A percentile compares a stretch with the other conserved stretches of the same genome.
Evolutionary conservation across 495 filamentous ascomycete genomes (phyloP).

Genomic region (Tuber magnatum): DNA sequence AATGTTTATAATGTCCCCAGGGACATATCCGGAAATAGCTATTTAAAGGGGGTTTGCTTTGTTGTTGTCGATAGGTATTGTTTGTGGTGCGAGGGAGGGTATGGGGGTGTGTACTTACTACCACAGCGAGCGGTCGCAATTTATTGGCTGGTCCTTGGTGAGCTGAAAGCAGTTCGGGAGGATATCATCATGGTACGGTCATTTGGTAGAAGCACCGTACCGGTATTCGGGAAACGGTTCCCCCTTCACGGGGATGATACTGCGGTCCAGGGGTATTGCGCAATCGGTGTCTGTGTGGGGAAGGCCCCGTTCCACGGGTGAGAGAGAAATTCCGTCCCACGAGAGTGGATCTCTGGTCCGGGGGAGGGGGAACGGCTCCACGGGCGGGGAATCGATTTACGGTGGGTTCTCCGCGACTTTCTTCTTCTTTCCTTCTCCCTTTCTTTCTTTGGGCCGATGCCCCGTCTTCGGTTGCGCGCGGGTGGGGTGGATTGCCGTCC

Average conservation of each 20-base stretch:
- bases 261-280: neutral
- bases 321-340: neutral
- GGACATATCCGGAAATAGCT: too few relatives aligned
- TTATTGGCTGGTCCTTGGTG: neutral
- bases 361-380: neutral
- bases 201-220: neutral
- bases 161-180: neutral
- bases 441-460: neutral
- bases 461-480: neutral
- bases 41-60: too few relatives aligned
- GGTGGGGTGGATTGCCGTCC: neutral
- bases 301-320: neutral
- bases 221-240: neutral
- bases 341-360: neutral
- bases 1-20: too few relatives aligned
- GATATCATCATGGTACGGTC: neutral
- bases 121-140: neutral
- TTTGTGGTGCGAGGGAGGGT: too few relatives aligned
- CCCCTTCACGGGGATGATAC: neutral
- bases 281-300: neutral
- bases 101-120: too few relatives aligned
- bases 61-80: too few relatives aligned
- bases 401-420: neutral
- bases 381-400: neutral
- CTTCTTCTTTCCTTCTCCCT: too few relatives aligned